A percentile compares a stretch with the other conserved stretches of the same genome.
These are phyloP conservation scores for Pseudognaphalium luteoalbum DNA, from an alignment of 129 eudicot species.

Conservation along the genomic window DNA sequence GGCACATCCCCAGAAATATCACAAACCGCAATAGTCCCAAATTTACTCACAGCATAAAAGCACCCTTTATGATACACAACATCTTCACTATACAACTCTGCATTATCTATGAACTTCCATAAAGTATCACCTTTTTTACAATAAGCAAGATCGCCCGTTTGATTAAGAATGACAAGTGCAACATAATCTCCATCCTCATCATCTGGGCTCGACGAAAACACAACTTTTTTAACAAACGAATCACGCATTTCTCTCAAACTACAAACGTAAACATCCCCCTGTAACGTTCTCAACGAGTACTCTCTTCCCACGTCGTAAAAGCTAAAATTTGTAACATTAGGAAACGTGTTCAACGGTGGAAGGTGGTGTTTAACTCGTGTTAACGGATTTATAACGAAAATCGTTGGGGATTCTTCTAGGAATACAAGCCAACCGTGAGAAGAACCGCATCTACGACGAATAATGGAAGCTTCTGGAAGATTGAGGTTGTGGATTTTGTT, in stretches of 20 bases:
- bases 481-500: constrained; percentile 41
- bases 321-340: constrained; percentile 47
- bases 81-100: constrained; percentile 59
- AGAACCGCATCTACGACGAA: constrained; percentile 78
- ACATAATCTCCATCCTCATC: constrained; percentile 21
- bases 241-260: constrained; percentile 76
- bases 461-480: constrained; percentile 52
- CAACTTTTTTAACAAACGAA: constrained; percentile 53
- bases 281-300: constrained; percentile 35
- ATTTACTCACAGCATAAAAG: constrained; percentile 65
- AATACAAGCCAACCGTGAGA: constrained; percentile 70
- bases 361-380: constrained; percentile 45
- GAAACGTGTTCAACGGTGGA: constrained; percentile 59
- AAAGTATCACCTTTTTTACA: constrained; percentile 40
- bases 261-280: constrained; percentile 36
- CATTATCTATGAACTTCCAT: constrained; percentile 57
- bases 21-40: constrained; percentile 60
- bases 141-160: constrained; percentile 64
- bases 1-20: constrained; percentile 42
- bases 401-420: constrained; percentile 54
- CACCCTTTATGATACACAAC: constrained; percentile 51
- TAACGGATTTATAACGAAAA: constrained; percentile 60
- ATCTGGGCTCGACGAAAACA: constrained; percentile 57
- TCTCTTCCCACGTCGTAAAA: constrained; percentile 63
- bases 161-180: constrained; percentile 53